phyloP scores from a whole-genome alignment of 208 protist genomes.

The Blastocrithidia nonstop region DNA sequence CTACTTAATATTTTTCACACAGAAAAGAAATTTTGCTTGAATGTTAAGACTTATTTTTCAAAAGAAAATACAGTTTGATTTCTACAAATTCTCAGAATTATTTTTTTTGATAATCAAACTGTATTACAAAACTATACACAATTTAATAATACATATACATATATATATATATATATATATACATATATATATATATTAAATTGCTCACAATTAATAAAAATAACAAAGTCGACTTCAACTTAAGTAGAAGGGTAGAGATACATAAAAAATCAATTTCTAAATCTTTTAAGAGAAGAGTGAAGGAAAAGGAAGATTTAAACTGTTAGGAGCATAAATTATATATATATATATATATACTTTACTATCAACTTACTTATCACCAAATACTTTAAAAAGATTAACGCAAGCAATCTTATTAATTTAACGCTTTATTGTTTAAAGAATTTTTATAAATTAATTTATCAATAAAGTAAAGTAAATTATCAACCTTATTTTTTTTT shows the following conservation, averaged over 20 bases:
- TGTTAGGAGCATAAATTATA: too few species aligned
- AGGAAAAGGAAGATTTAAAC: not conserved
- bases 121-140: not conserved
- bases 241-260: not conserved
- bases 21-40: not conserved
- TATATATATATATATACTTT: too few species aligned
- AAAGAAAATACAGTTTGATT: not conserved
- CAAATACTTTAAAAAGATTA: not conserved
- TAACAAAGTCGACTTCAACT: not conserved
- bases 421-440: not conserved
- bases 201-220: not conserved
- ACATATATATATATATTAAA: not conserved
- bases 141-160: not conserved
- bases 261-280: constrained; percentile 1
- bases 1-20: not conserved
- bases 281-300: not conserved
- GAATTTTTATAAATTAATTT: not conserved
- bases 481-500: too few species aligned
- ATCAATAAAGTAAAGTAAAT: too few species aligned
- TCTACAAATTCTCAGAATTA: not conserved
- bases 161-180: too few species aligned
- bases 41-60: too few species aligned
- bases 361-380: not conserved
- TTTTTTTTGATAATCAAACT: not conserved
- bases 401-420: not conserved